Evolutionary conservation across 768 basidiomycete genomes (phyloP).

Genomic region (Phlegmacium glaucopus): DNA sequence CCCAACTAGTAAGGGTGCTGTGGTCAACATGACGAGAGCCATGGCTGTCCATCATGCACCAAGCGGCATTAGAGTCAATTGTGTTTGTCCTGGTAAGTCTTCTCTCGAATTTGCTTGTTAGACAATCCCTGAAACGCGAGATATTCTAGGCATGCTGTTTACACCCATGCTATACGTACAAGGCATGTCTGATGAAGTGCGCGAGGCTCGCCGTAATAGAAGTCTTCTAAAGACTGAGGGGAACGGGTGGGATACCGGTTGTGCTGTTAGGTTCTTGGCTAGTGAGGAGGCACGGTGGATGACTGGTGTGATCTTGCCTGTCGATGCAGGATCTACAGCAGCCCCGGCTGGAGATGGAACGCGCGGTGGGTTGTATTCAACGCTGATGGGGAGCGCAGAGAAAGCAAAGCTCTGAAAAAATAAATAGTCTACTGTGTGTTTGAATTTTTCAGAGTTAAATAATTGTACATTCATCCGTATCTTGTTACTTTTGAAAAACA

Average conservation of each 20-base stretch:
- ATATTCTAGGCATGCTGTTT: slow-evolving; percentile 32
- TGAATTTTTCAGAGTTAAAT: too few species aligned
- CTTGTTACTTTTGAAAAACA: too few species aligned
- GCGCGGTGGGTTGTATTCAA: slow-evolving; percentile 13
- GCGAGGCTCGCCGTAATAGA: slow-evolving; percentile 32
- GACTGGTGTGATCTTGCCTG: slow-evolving; percentile 36
- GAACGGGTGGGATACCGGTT: slow-evolving; percentile 40
- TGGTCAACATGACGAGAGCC: slow-evolving; percentile 41
- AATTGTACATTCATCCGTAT: too few species aligned
- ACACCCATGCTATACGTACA: slow-evolving; percentile 39
- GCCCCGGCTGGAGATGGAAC: slow-evolving; percentile 20
- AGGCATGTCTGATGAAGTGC: slow-evolving; percentile 32
- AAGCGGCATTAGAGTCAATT: slow-evolving; percentile 37
- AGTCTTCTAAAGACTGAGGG: slow-evolving; percentile 40
- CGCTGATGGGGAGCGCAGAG: slow-evolving; percentile 3
- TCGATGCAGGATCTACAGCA: slow-evolving; percentile 39
- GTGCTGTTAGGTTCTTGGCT: slow-evolving; percentile 36
- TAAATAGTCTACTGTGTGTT: too few species aligned
- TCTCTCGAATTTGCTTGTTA: not conserved
- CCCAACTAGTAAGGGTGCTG: slow-evolving; percentile 40
- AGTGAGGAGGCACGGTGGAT: slow-evolving; percentile 43
- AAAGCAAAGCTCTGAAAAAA: not conserved
- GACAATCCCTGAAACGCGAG: not conserved
- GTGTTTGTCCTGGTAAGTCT: slow-evolving; percentile 36
- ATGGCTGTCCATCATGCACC: slow-evolving; percentile 42